Evolutionary conservation across 2,329 filamentous ascomycete species (phyloP).

Genomic region (Verticillium nubilum): DNA sequence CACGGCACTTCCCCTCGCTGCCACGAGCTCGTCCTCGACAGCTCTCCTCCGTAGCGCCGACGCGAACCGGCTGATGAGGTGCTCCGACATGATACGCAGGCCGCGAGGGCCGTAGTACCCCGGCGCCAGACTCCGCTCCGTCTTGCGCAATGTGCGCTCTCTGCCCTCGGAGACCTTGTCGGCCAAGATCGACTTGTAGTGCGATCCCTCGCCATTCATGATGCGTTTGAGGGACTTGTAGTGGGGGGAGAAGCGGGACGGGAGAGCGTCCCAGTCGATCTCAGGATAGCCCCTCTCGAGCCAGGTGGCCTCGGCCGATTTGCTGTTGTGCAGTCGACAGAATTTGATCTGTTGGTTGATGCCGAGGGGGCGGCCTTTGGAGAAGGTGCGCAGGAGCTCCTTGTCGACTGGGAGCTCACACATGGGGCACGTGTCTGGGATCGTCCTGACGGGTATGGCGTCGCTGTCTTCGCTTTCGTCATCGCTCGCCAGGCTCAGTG

Average conservation of each 20-base stretch:
- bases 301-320: slow-evolving; percentile 44
- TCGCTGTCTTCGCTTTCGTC: neutral
- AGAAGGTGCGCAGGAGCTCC: slow-evolving; percentile 47
- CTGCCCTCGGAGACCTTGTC: slow-evolving; percentile 51
- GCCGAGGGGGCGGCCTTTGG: slow-evolving; percentile 40
- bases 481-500: neutral
- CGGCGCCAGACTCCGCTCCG: slow-evolving; percentile 54
- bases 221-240: slow-evolving; percentile 51
- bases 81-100: slow-evolving; percentile 65
- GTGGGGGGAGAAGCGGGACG: slow-evolving; percentile 52
- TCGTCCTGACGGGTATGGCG: neutral
- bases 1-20: slow-evolving; percentile 58
- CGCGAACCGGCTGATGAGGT: slow-evolving; percentile 57
- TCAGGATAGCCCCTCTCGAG: slow-evolving; percentile 56
- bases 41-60: slow-evolving; percentile 55
- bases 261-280: slow-evolving; percentile 63
- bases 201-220: slow-evolving; percentile 52
- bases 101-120: slow-evolving; percentile 83
- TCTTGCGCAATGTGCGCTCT: slow-evolving; percentile 55
- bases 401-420: slow-evolving; percentile 57
- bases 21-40: slow-evolving; percentile 59
- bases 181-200: slow-evolving; percentile 55
- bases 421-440: slow-evolving; percentile 51
- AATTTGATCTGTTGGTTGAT: slow-evolving; percentile 57
- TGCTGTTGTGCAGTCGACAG: slow-evolving; percentile 57